Conservation (phyloP, 1,284 basidiomycete genomes). For the Cryptococcus sp. region DNA sequence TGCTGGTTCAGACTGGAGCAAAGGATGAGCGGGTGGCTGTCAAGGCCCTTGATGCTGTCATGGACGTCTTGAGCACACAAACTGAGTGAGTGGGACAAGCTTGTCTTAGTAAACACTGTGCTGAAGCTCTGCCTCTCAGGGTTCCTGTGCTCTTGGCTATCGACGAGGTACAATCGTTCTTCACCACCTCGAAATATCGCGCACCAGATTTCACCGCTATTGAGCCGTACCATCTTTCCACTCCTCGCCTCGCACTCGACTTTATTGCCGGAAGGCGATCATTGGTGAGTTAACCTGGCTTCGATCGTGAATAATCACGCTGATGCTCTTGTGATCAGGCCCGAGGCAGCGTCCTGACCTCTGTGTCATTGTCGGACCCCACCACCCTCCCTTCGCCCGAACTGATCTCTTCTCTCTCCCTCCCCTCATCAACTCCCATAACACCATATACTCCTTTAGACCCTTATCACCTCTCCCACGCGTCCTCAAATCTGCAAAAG, state of each 20-base stretch:
- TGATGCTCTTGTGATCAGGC: slow-evolving; percentile 4
- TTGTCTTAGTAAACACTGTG: background rate
- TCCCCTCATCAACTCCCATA: slow-evolving; percentile 30
- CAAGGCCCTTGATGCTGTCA: slow-evolving; percentile 64
- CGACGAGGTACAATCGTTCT: slow-evolving; percentile 84
- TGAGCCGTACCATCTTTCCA: slow-evolving; percentile 75
- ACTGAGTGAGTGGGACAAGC: slow-evolving; percentile 58
- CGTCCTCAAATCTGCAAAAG: slow-evolving; percentile 33
- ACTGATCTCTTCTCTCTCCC: slow-evolving; percentile 27
- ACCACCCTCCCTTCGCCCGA: slow-evolving; percentile 29
- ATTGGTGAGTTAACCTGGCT: slow-evolving; percentile 60
- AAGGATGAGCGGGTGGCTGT: slow-evolving; percentile 64
- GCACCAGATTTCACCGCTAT: slow-evolving; percentile 74
- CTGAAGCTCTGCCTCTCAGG: slow-evolving; percentile 41
- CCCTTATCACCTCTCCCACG: slow-evolving; percentile 39
- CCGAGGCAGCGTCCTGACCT: slow-evolving; percentile 29
- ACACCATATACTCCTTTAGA: slow-evolving; percentile 46
- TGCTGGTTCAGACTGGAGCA: slow-evolving; percentile 64
- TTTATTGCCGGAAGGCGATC: slow-evolving; percentile 67
- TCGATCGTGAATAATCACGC: background rate
- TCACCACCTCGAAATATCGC: slow-evolving; percentile 70
- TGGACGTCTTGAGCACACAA: slow-evolving; percentile 70
- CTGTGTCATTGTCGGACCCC: slow-evolving; percentile 39
- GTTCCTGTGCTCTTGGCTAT: slow-evolving; percentile 79
- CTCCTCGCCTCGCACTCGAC: slow-evolving; percentile 76